Percentiles rank a stretch among this genome's conserved stretches.
phyloP scores from a whole-genome alignment of 768 basidiomycete genomes.

The Tylopilus felleus region DNA sequence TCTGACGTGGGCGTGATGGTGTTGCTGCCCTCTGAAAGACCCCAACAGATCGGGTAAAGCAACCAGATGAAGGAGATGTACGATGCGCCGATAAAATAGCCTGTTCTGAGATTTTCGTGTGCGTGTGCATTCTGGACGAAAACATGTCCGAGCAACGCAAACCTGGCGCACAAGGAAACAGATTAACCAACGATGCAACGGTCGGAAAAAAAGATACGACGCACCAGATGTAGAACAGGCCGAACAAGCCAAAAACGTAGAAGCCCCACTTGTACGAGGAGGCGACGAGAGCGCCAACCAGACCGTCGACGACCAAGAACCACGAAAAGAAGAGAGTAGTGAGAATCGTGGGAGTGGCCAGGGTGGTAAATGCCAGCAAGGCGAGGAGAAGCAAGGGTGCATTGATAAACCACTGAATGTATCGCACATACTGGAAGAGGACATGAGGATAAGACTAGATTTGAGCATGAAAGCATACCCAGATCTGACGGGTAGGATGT shows the following conservation, averaged over 20 bases:
- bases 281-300: slow-evolving; percentile 50
- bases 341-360: slow-evolving; percentile 49
- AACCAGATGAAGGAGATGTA: slow-evolving; percentile 54
- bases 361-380: slow-evolving; percentile 43
- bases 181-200: neutral
- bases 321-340: slow-evolving; percentile 35
- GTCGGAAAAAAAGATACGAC: slow-evolving; percentile 17
- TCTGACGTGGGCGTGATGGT: slow-evolving; percentile 48
- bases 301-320: slow-evolving; percentile 42
- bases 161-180: slow-evolving; percentile 18
- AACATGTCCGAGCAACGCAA: slow-evolving; percentile 28
- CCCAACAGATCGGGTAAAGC: slow-evolving; percentile 59
- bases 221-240: slow-evolving; percentile 49
- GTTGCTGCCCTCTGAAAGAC: slow-evolving; percentile 49
- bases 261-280: slow-evolving; percentile 55
- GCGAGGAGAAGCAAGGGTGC: slow-evolving; percentile 49
- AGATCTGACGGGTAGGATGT: slow-evolving; percentile 36
- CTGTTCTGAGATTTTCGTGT: slow-evolving; percentile 19
- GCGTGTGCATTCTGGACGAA: slow-evolving; percentile 18
- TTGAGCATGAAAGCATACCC: slow-evolving; percentile 31
- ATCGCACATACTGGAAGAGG: slow-evolving; percentile 43
- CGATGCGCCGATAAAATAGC: slow-evolving; percentile 35
- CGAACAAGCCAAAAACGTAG: slow-evolving; percentile 44
- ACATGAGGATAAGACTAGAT: neutral
- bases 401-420: slow-evolving; percentile 57